Conservation (phyloP, 2,329 filamentous ascomycete genomes). For the Chaetomiaceae sp. region DNA sequence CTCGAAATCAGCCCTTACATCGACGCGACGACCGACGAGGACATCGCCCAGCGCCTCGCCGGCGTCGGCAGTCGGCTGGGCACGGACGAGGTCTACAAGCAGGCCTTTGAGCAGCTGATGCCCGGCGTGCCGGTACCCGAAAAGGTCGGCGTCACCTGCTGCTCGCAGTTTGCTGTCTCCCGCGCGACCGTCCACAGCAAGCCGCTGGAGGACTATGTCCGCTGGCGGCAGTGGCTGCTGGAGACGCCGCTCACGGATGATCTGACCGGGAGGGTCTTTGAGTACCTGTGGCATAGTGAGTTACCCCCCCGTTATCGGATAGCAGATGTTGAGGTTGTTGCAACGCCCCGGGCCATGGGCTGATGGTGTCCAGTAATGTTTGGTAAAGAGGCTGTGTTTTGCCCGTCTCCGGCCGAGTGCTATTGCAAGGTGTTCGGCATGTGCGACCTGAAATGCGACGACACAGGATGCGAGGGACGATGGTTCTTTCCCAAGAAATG, state of each 20-base stretch:
- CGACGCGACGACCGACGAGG: slow-evolving; percentile 21
- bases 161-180: slow-evolving; percentile 61
- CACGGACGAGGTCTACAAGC: slow-evolving; percentile 39
- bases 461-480: slow-evolving; percentile 48
- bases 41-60: neutral
- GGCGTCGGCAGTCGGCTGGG: slow-evolving; percentile 26
- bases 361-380: slow-evolving; percentile 47
- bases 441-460: slow-evolving; percentile 43
- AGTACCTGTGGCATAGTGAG: slow-evolving; percentile 62
- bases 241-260: slow-evolving; percentile 49
- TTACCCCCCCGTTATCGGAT: no score
- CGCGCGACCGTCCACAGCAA: slow-evolving; percentile 45
- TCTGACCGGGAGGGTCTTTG: slow-evolving; percentile 55
- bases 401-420: slow-evolving; percentile 55
- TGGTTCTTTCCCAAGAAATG: slow-evolving; percentile 56
- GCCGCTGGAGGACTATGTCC: slow-evolving; percentile 49
- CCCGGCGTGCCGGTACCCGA: slow-evolving; percentile 41
- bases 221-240: slow-evolving; percentile 56
- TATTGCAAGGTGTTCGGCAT: slow-evolving; percentile 64
- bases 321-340: no score
- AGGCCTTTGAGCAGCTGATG: slow-evolving; percentile 40
- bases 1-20: slow-evolving; percentile 40
- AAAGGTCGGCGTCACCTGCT: slow-evolving; percentile 54
- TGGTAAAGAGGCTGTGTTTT: slow-evolving; percentile 53
- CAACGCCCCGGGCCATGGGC: no score